A percentile compares a stretch with the other conserved stretches of the same genome.
Conservation (phyloP, 169 alveolate species). For the Eimeria brunetti region DNA sequence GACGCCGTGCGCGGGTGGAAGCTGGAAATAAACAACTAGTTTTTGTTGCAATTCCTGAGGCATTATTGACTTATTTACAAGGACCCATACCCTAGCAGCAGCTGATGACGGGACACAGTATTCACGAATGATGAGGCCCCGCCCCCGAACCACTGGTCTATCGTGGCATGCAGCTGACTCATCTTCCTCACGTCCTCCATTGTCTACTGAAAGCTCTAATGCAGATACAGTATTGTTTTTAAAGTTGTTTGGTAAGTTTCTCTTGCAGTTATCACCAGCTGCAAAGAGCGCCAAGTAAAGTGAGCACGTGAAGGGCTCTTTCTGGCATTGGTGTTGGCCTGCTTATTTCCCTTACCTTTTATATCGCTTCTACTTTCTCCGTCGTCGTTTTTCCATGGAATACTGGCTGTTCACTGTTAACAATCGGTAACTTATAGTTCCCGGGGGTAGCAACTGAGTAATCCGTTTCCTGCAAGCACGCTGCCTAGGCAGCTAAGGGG, state of each 20-base stretch:
- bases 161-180: not conserved
- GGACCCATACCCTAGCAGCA: not conserved
- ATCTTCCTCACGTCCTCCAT: not conserved
- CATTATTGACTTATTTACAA: not conserved
- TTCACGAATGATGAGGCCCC: not conserved
- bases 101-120: not conserved
- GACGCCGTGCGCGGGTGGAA: not conserved
- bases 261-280: not conserved
- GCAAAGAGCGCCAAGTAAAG: not conserved
- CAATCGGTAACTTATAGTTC: not conserved
- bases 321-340: not conserved
- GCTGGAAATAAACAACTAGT: not conserved
- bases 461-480: not conserved
- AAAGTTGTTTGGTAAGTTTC: not conserved
- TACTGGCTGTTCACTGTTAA: not conserved
- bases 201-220: not conserved
- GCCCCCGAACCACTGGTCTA: conserved; percentile 49
- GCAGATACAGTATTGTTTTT: not conserved
- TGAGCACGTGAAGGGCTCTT: not conserved
- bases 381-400: not conserved
- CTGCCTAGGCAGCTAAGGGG: not conserved
- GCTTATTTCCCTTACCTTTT: not conserved
- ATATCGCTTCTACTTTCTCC: not conserved
- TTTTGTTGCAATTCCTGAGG: not conserved
- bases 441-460: not conserved